Evolutionary conservation across 83 land plant species (phyloP).

Genomic region (Picea abies): DNA sequence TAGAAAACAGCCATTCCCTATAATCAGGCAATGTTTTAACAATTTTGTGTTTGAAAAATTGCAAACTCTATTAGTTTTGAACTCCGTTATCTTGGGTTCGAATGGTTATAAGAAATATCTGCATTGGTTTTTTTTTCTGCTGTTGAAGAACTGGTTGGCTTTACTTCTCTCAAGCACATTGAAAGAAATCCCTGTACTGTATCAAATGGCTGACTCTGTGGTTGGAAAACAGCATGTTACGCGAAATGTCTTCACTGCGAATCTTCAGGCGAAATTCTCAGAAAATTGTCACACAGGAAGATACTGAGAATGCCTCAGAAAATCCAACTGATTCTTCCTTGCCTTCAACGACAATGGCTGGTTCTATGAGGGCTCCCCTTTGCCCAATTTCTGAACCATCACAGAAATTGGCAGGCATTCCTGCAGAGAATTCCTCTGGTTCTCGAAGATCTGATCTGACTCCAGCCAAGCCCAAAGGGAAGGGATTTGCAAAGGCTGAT

Average conservation of each 20-base stretch:
- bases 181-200: no score
- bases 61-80: no score
- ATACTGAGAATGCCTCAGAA: conserved; percentile 15
- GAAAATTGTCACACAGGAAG: conserved; percentile 29
- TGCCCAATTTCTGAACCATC: conserved; percentile 41
- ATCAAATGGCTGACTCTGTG: neutral
- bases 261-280: conserved; percentile 38
- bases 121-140: no score
- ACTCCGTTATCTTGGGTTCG: no score
- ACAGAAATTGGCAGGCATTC: conserved; percentile 16
- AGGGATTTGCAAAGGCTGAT: conserved; percentile 33
- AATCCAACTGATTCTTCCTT: conserved; percentile 29
- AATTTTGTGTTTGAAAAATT: no score
- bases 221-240: conserved; percentile 51
- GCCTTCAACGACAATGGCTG: conserved; percentile 3
- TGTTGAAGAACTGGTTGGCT: no score
- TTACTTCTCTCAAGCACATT: no score
- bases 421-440: conserved; percentile 22
- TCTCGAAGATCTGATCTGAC: conserved; percentile 22
- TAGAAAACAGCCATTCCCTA: no score
- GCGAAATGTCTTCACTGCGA: conserved; percentile 41
- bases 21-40: no score
- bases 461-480: conserved; percentile 19
- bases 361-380: conserved; percentile 49
- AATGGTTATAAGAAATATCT: no score